Evolutionary conservation across 768 basidiomycete genomes (phyloP), one percentile per base, ranked within the genome.

Genomic region (Dacryopinax spathularia): DNA sequence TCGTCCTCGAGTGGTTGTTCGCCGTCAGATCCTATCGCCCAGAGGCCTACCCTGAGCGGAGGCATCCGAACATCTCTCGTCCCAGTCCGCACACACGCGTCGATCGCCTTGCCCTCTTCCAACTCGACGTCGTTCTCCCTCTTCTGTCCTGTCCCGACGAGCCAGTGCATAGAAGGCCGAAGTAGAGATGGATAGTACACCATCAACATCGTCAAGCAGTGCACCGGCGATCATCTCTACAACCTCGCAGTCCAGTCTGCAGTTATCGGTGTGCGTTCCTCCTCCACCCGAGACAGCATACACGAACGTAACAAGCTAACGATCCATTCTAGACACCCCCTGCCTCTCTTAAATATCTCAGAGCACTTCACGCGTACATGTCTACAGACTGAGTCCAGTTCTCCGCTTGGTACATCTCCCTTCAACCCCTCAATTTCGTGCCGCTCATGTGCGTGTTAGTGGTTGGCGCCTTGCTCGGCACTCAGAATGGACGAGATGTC

Each of bases 281-380:
- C 13, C 25, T 3, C 48, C 43, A 9, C 31, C 48, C 25, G 48
- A 56, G 48, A 27, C 20, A 29, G 7, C n/a, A 18, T 56, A 31
- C 20, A 20, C 61, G 39, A 70, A 67, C 36, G 67, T 60, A 41
- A 68, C 73, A 34, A n/a, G n/a, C n/a, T n/a, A n/a, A n/a, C n/a
- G n/a, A n/a, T n/a, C n/a, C n/a, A n/a, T n/a, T n/a, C n/a, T 70
- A 98, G 94, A 63, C 96, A 98, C 74, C 95, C 96, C 35, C 81
- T 98, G 15, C 92, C 96, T 10, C 92, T 99, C 71, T 81, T 99
- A 66, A 96, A 93, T 74, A 88, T 98, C 70, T 96, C 94, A 1
- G 96, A 98, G 70, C 95, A 98, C 76, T 80, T 89, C 70, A 95
- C 90, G 41, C 83, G 96, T 66, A 77, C 85, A 64, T 86, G 86